Conservation (phyloP, 2,329 filamentous ascomycete species). For the Lizonia empirigonia region DNA sequence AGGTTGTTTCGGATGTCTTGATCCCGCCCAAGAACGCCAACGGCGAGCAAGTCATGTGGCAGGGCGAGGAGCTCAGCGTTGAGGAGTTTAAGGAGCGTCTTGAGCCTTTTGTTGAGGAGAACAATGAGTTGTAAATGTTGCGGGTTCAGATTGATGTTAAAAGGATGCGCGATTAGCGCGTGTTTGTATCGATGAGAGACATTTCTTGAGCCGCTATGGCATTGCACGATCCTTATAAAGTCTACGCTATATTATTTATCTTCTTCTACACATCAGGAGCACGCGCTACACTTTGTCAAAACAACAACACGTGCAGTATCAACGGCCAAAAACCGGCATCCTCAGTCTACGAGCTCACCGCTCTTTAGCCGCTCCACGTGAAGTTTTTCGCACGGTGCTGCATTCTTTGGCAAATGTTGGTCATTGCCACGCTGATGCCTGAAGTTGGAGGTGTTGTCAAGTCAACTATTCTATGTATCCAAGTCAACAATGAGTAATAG, state of each 20-base stretch:
- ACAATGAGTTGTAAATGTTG: conserved; percentile 37
- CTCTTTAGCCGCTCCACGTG: conserved; percentile 8
- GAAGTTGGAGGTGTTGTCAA: conserved; percentile 17
- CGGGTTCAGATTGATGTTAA: not conserved
- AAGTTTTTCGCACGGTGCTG: not conserved
- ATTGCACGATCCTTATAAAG: conserved; percentile 11
- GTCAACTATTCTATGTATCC: conserved; percentile 13
- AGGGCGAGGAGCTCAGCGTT: conserved; percentile 60
- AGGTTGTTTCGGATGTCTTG: conserved; percentile 73
- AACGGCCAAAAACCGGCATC: conserved; percentile 14
- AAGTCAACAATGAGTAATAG: conserved; percentile 19
- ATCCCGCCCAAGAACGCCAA: conserved; percentile 69
- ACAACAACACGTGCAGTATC: not conserved
- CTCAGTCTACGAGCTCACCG: conserved; percentile 4
- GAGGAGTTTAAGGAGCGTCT: conserved; percentile 65
- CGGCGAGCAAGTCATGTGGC: conserved; percentile 44
- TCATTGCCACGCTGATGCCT: conserved; percentile 5
- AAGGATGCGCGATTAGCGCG: conserved; percentile 2
- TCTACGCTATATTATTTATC: not conserved
- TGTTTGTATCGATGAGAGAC: not conserved
- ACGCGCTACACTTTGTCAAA: conserved; percentile 6
- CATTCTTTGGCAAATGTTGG: not conserved
- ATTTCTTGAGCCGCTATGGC: not conserved
- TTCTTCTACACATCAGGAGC: not conserved
- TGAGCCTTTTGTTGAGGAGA: conserved; percentile 40